Evolutionary conservation across 345 rosid species (phyloP), one percentile per base, ranked within the genome.

Genomic region (Ailanthus altissimus): DNA sequence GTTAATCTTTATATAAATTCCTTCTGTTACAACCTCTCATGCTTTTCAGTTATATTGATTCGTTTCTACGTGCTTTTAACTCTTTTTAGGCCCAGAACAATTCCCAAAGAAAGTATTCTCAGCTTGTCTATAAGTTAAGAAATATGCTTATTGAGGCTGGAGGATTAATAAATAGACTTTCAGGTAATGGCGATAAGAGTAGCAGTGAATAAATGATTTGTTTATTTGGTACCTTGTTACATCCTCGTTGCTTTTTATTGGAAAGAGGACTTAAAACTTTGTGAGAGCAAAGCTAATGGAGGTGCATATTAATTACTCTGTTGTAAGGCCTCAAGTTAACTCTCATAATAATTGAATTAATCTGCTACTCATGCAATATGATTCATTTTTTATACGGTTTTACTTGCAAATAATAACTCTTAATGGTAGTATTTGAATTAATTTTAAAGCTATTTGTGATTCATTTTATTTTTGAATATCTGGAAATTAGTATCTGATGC

Each of bases 11-110:
- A 8, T 21, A 8, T n/a, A 57, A 11, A 7, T 42, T 42, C 2
- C 2, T 59, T 58, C 46, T 73, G 15, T 45, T 45, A 16, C 25
- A 45, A 46, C 16, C 36, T 59, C 47, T 5, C 12, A 46, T 73
- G 20, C 45, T 73, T 60, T 59, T 20, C 56, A 59, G 45, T 8
- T 71, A n/a, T 47, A 32, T 9, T 71, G 6, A n/a, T n/a, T 58
- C 38, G 46, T 59, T 60, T 59, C 47, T 26, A 21, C 57, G 38
- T 28, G 25, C 18, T n/a, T 9, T 43, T 20, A 21, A 71, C 45
- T n/a, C 40, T 40, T 21, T 45, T 40, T 28, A 73, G 76, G 76
- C 76, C 38, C 59, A 9, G 28, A 60, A 60, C 18, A 73, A 73
- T 25, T 46, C 67, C 26, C 57, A 45, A 46, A 73, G 67, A 73